Percentiles rank a stretch among this genome's conserved stretches.
These are phyloP conservation scores for Monosporascus sp. DNA, from an alignment of 2,329 filamentous ascomycete species.

Conservation along the genomic window DNA sequence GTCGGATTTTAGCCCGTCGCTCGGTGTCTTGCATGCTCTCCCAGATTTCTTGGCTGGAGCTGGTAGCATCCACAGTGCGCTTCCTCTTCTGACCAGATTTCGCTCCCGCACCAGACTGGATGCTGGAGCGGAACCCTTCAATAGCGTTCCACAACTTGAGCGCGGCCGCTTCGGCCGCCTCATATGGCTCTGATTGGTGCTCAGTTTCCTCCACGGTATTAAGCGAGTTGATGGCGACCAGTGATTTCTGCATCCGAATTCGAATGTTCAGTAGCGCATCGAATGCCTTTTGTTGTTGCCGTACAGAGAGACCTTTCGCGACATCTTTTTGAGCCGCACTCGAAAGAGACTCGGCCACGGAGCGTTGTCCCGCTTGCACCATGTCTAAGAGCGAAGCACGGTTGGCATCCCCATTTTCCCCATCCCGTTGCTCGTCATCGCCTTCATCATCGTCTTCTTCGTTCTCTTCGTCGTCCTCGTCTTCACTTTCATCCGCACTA, in stretches of 20 bases:
- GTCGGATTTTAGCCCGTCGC: slow-evolving; percentile 48
- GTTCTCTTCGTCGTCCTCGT: slow-evolving; percentile 22
- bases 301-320: slow-evolving; percentile 80
- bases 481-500: slow-evolving; percentile 30
- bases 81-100: slow-evolving; percentile 57
- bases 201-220: slow-evolving; percentile 38
- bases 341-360: slow-evolving; percentile 53
- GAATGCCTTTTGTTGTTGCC: slow-evolving; percentile 77
- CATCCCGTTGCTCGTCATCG: slow-evolving; percentile 24
- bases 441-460: slow-evolving; percentile 30
- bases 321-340: slow-evolving; percentile 70
- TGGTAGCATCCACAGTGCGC: slow-evolving; percentile 45
- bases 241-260: slow-evolving; percentile 87
- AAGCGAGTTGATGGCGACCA: slow-evolving; percentile 76
- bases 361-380: slow-evolving; percentile 63
- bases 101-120: slow-evolving; percentile 42
- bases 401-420: slow-evolving; percentile 25
- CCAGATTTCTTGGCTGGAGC: slow-evolving; percentile 65
- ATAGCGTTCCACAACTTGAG: slow-evolving; percentile 80
- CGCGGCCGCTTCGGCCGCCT: slow-evolving; percentile 78
- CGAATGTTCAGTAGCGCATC: slow-evolving; percentile 84
- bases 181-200: slow-evolving; percentile 50
- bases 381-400: slow-evolving; percentile 60
- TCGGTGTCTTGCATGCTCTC: slow-evolving; percentile 64
- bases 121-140: slow-evolving; percentile 59